A percentile compares a stretch with the other conserved stretches of the same genome.
Evolutionary conservation across 1,284 basidiomycete genomes (phyloP).

Genomic region (Pulveroboletus sp.): DNA sequence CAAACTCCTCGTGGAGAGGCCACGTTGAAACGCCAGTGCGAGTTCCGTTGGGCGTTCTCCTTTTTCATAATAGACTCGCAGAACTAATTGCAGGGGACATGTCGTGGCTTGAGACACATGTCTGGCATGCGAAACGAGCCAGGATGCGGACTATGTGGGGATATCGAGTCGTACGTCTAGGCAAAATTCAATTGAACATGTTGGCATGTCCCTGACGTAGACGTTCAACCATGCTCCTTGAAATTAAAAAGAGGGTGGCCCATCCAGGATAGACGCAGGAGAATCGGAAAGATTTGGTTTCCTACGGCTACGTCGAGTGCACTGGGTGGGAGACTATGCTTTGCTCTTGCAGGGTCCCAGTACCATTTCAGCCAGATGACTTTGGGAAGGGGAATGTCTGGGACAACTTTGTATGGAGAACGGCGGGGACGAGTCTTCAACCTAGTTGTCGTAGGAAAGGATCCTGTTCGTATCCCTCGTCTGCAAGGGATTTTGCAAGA

Average conservation of each 20-base stretch:
- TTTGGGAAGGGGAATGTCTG: neutral
- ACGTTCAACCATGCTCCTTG: slow-evolving; percentile 90
- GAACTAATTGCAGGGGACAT: slow-evolving; percentile 57
- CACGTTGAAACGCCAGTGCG: slow-evolving; percentile 68
- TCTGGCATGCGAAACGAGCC: slow-evolving; percentile 95
- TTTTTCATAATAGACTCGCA: neutral
- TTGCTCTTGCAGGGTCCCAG: slow-evolving; percentile 81
- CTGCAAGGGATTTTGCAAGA: slow-evolving; percentile 37
- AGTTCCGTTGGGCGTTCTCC: slow-evolving; percentile 15
- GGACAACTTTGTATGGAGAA: neutral
- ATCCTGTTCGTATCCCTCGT: slow-evolving; percentile 33
- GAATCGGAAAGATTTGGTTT: slow-evolving; percentile 79
- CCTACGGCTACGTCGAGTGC: slow-evolving; percentile 86
- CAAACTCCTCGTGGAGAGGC: slow-evolving; percentile 46
- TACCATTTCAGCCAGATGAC: slow-evolving; percentile 91
- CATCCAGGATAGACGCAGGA: slow-evolving; percentile 87
- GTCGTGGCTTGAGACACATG: slow-evolving; percentile 87
- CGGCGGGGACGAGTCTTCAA: slow-evolving; percentile 42
- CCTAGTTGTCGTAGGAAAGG: slow-evolving; percentile 67
- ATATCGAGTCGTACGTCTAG: slow-evolving; percentile 64
- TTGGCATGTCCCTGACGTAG: slow-evolving; percentile 33
- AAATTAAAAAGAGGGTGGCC: slow-evolving; percentile 86
- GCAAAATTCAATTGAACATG: too few relatives aligned
- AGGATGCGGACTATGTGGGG: slow-evolving; percentile 91
- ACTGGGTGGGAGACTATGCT: slow-evolving; percentile 59